Percentiles rank a stretch among this genome's conserved stretches.
Conservation (phyloP, 768 basidiomycete genomes). For the Chalciporus sphaerocephalus region DNA sequence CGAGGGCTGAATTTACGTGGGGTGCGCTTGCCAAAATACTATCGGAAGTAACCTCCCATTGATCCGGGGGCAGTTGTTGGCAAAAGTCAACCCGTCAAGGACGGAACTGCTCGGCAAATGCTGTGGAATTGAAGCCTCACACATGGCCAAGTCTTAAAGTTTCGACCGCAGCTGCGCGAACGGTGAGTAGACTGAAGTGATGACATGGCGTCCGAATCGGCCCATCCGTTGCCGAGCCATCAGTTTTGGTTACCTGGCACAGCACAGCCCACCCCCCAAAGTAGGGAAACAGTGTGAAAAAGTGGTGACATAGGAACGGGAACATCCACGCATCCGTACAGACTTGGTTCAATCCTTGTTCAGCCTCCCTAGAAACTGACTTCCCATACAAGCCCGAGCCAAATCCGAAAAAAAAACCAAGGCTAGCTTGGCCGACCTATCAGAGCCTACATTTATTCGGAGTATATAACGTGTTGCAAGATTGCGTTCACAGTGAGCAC, state of each 20-base stretch:
- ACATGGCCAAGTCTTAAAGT: conserved; percentile 10
- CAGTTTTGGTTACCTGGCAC: conserved; percentile 29
- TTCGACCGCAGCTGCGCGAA: conserved; percentile 17
- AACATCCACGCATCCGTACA: conserved; percentile 10
- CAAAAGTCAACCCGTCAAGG: conserved; percentile 18
- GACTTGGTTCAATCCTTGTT: conserved; percentile 4
- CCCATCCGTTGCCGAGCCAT: conserved; percentile 23
- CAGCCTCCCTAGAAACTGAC: not conserved
- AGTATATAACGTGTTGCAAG: conserved; percentile 15
- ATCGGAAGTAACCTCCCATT: conserved; percentile 25
- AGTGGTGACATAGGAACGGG: conserved; percentile 21
- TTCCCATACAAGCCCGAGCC: conserved; percentile 15
- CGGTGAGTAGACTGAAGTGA: conserved; percentile 7
- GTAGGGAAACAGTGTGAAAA: conserved; percentile 28
- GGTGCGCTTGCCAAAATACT: conserved; percentile 24
- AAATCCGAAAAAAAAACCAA: conserved; percentile 4
- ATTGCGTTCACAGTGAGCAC: conserved; percentile 15
- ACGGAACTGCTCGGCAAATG: conserved; percentile 26
- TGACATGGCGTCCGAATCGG: conserved; percentile 24
- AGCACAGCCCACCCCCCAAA: conserved; percentile 18
- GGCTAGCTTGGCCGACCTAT: conserved; percentile 7
- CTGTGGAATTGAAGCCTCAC: conserved; percentile 5
- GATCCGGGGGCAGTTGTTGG: conserved; percentile 31
- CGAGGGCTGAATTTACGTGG: conserved; percentile 19
- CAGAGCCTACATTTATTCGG: not conserved